Conservation (phyloP, 768 basidiomycete genomes). For the Hortiboletus campestris region DNA sequence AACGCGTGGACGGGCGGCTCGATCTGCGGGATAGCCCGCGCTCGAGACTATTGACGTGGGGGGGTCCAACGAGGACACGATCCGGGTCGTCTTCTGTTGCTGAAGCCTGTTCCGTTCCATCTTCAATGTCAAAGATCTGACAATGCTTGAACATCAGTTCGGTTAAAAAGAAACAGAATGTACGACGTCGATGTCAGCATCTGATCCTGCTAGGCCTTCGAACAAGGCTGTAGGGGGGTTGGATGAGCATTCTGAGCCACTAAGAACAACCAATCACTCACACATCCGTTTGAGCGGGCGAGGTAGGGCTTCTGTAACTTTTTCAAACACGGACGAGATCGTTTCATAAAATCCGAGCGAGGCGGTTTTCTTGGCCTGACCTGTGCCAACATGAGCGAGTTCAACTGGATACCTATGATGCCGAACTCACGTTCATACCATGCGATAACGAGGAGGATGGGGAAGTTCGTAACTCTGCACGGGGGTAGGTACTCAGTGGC, state of each 20-base stretch:
- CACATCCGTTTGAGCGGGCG: conserved; percentile 70
- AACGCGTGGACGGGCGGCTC: conserved; percentile 32
- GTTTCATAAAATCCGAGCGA: conserved; percentile 74
- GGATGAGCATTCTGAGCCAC: background rate
- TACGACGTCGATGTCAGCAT: conserved; percentile 73
- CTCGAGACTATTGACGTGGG: conserved; percentile 12
- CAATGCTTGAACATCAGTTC: background rate
- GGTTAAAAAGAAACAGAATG: conserved; percentile 15
- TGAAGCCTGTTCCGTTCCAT: conserved; percentile 37
- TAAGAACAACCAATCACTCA: conserved; percentile 37
- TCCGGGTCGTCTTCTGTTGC: conserved; percentile 10
- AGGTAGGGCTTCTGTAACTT: conserved; percentile 70
- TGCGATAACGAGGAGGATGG: conserved; percentile 76
- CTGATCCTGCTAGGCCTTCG: conserved; percentile 73
- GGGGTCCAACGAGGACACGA: conserved; percentile 14
- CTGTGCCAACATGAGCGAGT: conserved; percentile 12
- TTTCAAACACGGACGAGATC: conserved; percentile 62
- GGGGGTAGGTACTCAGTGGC: background rate
- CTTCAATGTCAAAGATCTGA: conserved; percentile 79
- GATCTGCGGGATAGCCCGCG: conserved; percentile 34
- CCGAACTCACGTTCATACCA: conserved; percentile 68
- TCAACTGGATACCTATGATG: background rate
- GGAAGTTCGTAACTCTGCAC: conserved; percentile 74
- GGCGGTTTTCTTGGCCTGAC: conserved; percentile 65
- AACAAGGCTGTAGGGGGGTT: conserved; percentile 57